Conservation (phyloP, 129 eudicot genomes). For the Calendula officinalis region DNA sequence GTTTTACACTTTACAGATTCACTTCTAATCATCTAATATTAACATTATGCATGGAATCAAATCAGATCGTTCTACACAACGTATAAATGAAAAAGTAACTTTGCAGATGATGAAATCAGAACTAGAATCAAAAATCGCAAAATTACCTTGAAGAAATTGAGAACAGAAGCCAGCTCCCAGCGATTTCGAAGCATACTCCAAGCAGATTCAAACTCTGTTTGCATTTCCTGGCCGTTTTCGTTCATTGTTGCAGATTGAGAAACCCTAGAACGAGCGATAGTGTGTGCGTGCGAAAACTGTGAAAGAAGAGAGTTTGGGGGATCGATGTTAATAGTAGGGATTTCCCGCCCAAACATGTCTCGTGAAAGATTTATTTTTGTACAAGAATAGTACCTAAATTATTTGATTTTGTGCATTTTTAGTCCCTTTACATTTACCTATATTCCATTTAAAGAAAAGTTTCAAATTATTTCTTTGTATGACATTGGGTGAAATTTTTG, state of each 20-base stretch:
- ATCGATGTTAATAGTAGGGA: conserved; percentile 20
- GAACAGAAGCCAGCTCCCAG: conserved; percentile 94
- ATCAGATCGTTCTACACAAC: conserved; percentile 2
- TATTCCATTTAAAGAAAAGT: background rate
- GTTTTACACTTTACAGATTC: background rate
- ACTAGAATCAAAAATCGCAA: background rate
- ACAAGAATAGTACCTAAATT: conserved; percentile 13
- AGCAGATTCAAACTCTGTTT: conserved; percentile 30
- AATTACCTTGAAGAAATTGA: conserved; percentile 70
- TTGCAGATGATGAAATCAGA: background rate
- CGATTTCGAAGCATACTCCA: conserved; percentile 60
- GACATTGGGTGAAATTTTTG: background rate
- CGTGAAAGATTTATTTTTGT: background rate
- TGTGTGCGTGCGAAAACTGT: conserved; percentile 10
- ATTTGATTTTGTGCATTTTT: background rate
- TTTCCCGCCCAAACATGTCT: conserved; percentile 42
- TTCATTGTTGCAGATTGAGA: conserved; percentile 21
- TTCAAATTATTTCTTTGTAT: conserved; percentile 16
- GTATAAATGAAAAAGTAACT: background rate
- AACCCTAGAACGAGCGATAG: conserved; percentile 29
- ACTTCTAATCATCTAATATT: background rate
- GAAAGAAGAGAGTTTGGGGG: conserved; percentile 10
- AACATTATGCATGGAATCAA: background rate
- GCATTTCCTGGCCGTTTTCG: conserved; percentile 18
- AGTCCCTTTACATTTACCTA: conserved; percentile 1